Evolutionary conservation across 2,329 filamentous ascomycete genomes (phyloP), one percentile per base, ranked within the genome.

Genomic region (Neoscytalidium dimidiatum): DNA sequence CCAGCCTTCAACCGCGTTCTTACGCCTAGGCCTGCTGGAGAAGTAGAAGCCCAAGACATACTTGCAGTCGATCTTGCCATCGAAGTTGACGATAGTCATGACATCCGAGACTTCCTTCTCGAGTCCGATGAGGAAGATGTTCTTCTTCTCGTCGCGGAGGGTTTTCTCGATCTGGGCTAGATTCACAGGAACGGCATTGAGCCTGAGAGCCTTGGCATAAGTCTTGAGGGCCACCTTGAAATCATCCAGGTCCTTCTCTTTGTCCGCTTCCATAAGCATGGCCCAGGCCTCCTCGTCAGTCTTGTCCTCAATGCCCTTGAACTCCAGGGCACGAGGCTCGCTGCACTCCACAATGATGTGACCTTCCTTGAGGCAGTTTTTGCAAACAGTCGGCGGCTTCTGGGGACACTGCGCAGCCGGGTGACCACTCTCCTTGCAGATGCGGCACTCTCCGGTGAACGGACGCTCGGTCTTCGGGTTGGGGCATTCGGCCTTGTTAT

Each of bases 31-130:
- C 68, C 85, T 85, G 33, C 83, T 76, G 1, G 81, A 82, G 69
- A 88, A 87, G 56, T 89, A 86, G 72, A 88, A 87, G 0, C 85
- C 85, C 57, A 92, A 80, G 0, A 84, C 84, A 69, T 84, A 91
- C 72, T 87, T 88, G 75, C 87, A 88, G 65, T 84, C 84, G 21
- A 89, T 79, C 67, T 84, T 82, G 52, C 85, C 85, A 67, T 85
- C 79, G 9, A 86, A 76, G 66, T 84, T 80, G 68, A 87, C 81
- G 26, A 85, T 77, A 53, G 79, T 85, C 69, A 81, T 81, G 48
- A 78, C 79, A 33, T 78, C 71, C 68, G 62, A 77, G 67, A 72
- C 79, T 72, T 70, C 81, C 76, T 70, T 72, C 72, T 84, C 78
- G 69, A 83, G 74, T 13, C 80, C 85, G 67, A 87, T 84, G n/a